These are phyloP conservation scores for Tubosaeta sp. DNA, from an alignment of 768 basidiomycete species.

Conservation along the genomic window DNA sequence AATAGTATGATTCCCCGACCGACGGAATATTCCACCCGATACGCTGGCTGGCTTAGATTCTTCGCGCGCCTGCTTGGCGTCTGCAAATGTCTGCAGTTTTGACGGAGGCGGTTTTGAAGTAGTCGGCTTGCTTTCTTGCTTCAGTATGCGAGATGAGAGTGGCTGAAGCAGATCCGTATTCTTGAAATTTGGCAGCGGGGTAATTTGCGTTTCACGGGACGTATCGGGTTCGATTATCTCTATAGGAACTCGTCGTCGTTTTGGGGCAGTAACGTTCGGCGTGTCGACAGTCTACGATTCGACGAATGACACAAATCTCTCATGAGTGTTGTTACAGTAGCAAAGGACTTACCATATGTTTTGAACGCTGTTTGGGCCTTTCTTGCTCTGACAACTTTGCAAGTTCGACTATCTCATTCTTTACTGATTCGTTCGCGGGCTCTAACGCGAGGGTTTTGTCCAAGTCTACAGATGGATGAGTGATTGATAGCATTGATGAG, in stretches of 20 bases:
- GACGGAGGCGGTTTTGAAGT: conserved; percentile 5
- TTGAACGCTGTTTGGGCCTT: conserved; percentile 34
- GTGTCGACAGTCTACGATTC: conserved; percentile 5
- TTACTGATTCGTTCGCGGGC: conserved; percentile 58
- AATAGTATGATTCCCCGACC: conserved; percentile 56
- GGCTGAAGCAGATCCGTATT: conserved; percentile 32
- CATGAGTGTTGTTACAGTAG: not conserved
- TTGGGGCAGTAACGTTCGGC: conserved; percentile 20
- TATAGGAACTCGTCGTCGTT: conserved; percentile 61
- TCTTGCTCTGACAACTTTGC: conserved; percentile 32
- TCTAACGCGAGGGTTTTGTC: conserved; percentile 54
- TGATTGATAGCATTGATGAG: not conserved
- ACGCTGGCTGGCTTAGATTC: conserved; percentile 41
- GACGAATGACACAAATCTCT: conserved; percentile 6
- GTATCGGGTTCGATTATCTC: conserved; percentile 45
- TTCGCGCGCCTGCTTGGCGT: conserved; percentile 56
- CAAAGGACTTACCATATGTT: conserved; percentile 20
- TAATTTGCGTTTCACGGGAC: not conserved
- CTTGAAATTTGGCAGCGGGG: conserved; percentile 4
- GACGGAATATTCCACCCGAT: conserved; percentile 71
- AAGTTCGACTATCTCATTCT: conserved; percentile 57
- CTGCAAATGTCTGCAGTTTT: conserved; percentile 44
- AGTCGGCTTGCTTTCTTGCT: conserved; percentile 14
- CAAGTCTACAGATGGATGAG: conserved; percentile 48
- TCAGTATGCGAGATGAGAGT: conserved; percentile 35